Conservation (phyloP, 1,284 basidiomycete species). For the Erythrobasidium hasegawianum region DNA sequence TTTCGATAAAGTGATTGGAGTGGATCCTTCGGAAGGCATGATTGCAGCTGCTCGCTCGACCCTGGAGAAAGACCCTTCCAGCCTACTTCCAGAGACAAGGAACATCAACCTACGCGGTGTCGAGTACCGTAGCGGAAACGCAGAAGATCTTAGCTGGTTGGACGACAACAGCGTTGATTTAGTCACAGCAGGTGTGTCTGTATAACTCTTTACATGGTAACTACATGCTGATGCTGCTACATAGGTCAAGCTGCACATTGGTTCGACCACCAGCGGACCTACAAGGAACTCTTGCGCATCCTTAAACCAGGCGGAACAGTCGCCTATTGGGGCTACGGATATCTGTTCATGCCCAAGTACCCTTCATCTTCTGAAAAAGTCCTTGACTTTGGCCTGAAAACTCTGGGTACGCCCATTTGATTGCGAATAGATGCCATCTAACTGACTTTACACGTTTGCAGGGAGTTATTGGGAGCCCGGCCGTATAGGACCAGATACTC, state of each 20-base stretch:
- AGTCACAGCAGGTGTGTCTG: conserved; percentile 61
- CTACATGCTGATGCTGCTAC: not conserved
- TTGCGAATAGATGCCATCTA: no score
- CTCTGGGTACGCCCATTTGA: not conserved
- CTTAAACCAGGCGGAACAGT: conserved; percentile 65
- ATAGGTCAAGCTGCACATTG: conserved; percentile 70
- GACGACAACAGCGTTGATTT: conserved; percentile 64
- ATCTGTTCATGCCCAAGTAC: conserved; percentile 64
- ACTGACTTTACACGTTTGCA: not conserved
- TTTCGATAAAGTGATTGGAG: conserved; percentile 63
- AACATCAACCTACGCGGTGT: conserved; percentile 48
- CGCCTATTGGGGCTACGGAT: conserved; percentile 77
- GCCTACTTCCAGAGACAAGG: conserved; percentile 30
- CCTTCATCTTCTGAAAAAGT: conserved; percentile 50
- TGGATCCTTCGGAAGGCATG: conserved; percentile 74
- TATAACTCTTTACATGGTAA: not conserved
- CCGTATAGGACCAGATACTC: conserved; percentile 6
- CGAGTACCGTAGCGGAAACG: conserved; percentile 52
- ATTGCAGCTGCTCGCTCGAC: conserved; percentile 59
- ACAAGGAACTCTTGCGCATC: conserved; percentile 64
- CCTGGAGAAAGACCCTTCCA: conserved; percentile 39
- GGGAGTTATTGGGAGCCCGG: conserved; percentile 15
- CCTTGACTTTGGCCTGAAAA: conserved; percentile 9
- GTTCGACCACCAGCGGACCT: conserved; percentile 72
- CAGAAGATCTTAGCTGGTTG: conserved; percentile 60